Evolutionary conservation across 495 filamentous ascomycete species (phyloP).

Genomic region (Bombardia bombarda): DNA sequence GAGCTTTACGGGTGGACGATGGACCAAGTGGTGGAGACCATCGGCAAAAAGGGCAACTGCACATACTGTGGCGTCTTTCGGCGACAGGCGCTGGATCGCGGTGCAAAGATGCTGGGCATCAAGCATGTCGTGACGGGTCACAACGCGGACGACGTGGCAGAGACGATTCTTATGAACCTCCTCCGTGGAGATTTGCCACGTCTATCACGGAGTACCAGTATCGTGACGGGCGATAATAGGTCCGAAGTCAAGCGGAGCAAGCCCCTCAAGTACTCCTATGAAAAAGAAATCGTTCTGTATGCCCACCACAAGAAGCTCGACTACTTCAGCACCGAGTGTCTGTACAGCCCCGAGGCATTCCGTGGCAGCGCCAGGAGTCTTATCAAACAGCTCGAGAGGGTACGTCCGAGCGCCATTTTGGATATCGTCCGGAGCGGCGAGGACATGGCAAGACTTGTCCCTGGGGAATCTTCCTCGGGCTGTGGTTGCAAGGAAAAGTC

Average conservation of each 20-base stretch:
- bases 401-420: conserved; percentile 86
- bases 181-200: conserved; percentile 84
- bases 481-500: conserved; percentile 29
- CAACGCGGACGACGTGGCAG: conserved; percentile 97
- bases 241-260: conserved; percentile 87
- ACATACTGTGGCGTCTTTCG: conserved; percentile 98
- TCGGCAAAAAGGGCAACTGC: conserved; percentile 98
- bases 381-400: conserved; percentile 90
- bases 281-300: conserved; percentile 98
- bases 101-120: conserved; percentile 79
- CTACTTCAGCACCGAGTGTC: conserved; percentile 97
- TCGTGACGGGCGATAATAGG: conserved; percentile 68
- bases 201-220: conserved; percentile 82
- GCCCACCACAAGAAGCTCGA: conserved; percentile 93
- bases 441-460: conserved; percentile 87
- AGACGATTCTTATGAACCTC: conserved; percentile 97
- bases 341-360: conserved; percentile 98
- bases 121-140: conserved; percentile 95
- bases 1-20: conserved; percentile 99
- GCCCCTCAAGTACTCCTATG: conserved; percentile 95
- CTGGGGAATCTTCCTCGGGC: conserved; percentile 37
- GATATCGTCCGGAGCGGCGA: conserved; percentile 93
- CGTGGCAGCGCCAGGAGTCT: conserved; percentile 81
- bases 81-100: conserved; percentile 87
- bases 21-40: conserved; percentile 92